A percentile compares a stretch with the other conserved stretches of the same genome.
Evolutionary conservation across 2,329 filamentous ascomycete genomes (phyloP).

Genomic region (Geosmithia flava): DNA sequence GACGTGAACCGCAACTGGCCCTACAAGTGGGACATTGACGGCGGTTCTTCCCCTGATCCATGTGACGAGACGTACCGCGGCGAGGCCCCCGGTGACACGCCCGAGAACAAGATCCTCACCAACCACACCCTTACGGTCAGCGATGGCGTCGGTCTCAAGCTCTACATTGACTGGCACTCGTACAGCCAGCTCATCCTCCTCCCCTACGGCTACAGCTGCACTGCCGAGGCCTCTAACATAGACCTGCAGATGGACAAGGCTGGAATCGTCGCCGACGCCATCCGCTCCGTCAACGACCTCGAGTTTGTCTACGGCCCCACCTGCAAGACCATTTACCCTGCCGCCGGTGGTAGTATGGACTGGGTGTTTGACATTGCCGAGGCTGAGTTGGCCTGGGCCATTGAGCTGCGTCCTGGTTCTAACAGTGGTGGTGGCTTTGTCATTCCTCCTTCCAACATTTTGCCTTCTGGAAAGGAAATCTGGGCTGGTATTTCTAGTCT

Average conservation of each 20-base stretch:
- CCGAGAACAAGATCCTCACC: slow-evolving; percentile 37
- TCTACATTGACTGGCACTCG: slow-evolving; percentile 54
- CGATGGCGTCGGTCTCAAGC: slow-evolving; percentile 34
- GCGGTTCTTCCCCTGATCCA: slow-evolving; percentile 37
- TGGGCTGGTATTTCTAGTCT: slow-evolving; percentile 48
- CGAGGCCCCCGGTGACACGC: slow-evolving; percentile 26
- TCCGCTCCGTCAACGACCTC: slow-evolving; percentile 27
- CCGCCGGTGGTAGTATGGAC: slow-evolving; percentile 32
- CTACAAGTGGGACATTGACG: slow-evolving; percentile 35
- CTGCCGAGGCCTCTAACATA: slow-evolving; percentile 29
- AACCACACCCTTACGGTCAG: slow-evolving; percentile 18
- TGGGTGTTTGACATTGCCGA: slow-evolving; percentile 28
- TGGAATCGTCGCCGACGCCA: slow-evolving; percentile 32
- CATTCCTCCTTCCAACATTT: slow-evolving; percentile 27
- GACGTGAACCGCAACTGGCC: slow-evolving; percentile 52
- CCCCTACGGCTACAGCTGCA: slow-evolving; percentile 49
- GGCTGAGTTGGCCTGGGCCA: slow-evolving; percentile 26
- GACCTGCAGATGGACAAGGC: slow-evolving; percentile 36
- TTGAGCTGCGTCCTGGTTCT: slow-evolving; percentile 22
- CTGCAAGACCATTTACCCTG: slow-evolving; percentile 50
- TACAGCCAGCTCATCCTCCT: slow-evolving; percentile 48
- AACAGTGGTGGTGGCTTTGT: slow-evolving; percentile 26
- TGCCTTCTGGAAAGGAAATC: slow-evolving; percentile 28
- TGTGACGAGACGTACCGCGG: slow-evolving; percentile 38
- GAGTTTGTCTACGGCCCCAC: slow-evolving; percentile 34